phyloP scores from a whole-genome alignment of 495 filamentous ascomycete genomes.

The Penicillium ucsense region DNA sequence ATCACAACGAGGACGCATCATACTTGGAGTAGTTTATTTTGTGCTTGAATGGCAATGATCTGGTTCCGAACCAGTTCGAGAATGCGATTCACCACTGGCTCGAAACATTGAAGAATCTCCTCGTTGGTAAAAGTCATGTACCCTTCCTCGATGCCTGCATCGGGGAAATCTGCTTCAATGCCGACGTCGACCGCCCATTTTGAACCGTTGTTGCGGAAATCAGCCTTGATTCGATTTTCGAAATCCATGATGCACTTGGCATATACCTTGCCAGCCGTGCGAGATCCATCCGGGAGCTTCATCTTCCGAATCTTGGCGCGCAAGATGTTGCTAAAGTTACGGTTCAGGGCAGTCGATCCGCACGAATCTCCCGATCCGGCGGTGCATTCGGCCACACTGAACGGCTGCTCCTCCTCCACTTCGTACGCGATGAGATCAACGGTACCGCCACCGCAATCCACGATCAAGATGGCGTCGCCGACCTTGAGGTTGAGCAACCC shows the following conservation, averaged over 20 bases:
- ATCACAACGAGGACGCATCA: constrained; percentile 2
- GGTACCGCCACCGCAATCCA: constrained; percentile 72
- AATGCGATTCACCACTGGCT: constrained; percentile 70
- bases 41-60: constrained; percentile 73
- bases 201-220: constrained; percentile 74
- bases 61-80: constrained; percentile 70
- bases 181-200: constrained; percentile 79
- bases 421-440: constrained; percentile 77
- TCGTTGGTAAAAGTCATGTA: constrained; percentile 81
- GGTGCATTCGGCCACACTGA: constrained; percentile 69
- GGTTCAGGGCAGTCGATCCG: constrained; percentile 68
- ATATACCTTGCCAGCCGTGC: constrained; percentile 67
- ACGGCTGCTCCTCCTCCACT: constrained; percentile 68
- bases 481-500: constrained; percentile 67
- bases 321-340: constrained; percentile 72
- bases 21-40: constrained; percentile 64
- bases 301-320: constrained; percentile 75
- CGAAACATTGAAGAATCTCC: constrained; percentile 73
- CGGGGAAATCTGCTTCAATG: constrained; percentile 71
- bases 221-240: constrained; percentile 73
- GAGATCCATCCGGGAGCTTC: constrained; percentile 72
- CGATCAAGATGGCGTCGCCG: constrained; percentile 67
- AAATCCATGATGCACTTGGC: constrained; percentile 83
- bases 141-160: constrained; percentile 69
- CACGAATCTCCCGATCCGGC: constrained; percentile 72